Base-by-base conservation (phyloP, 116 monocot genomes). In the Phalaenopsis hybrid region DNA sequence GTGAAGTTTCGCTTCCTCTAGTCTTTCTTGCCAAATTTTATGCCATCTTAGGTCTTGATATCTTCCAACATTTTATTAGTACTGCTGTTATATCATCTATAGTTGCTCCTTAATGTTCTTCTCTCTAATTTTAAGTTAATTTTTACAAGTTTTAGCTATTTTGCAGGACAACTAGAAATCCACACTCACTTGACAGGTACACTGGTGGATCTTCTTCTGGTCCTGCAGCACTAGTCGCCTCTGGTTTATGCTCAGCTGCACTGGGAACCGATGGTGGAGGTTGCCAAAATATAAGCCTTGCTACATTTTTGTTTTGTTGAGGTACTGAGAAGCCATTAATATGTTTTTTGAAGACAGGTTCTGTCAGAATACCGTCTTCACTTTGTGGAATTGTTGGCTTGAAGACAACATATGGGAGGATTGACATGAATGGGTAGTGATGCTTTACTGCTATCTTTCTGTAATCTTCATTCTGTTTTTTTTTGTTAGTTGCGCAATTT, bases 251-350 rank as follows among this genome's bases (percentile, higher is more conserved):
- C 80, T 88, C 99, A 72, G 95, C 92, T 72, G 92, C 95, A 37
- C 8, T 99, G 68, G 99, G 99, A 79, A 99, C 99, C 81, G 99
- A 99, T 92, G 99, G 95, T 43, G 99, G 99, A 95, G 99, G 96
- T 96, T 84, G 81, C 78, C 34, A 78, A 49, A 43, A 46, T n/a
- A 18, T 75, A 28, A 52, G 0, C n/a, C 28, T 77, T 77, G 28
- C 13, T 31, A 17, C 25, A 18, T 59, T 84, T 79, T 61, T 75
- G 28, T 52, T 33, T 50, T 58, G 17, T 79, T 82, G 20, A 43
- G 37, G 21, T 59, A 74, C 63, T 74, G 31, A 46, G 23, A 79
- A 69, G 15, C 5, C 20, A 52, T 86, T 63, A 9, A 63, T 70
- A n/a, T 84, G 57, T 79, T 79, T 80, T 8, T 21, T 70, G 25